Evolutionary conservation across 2,329 filamentous ascomycete species (phyloP).

Genomic region (Geosmithia morbida): DNA sequence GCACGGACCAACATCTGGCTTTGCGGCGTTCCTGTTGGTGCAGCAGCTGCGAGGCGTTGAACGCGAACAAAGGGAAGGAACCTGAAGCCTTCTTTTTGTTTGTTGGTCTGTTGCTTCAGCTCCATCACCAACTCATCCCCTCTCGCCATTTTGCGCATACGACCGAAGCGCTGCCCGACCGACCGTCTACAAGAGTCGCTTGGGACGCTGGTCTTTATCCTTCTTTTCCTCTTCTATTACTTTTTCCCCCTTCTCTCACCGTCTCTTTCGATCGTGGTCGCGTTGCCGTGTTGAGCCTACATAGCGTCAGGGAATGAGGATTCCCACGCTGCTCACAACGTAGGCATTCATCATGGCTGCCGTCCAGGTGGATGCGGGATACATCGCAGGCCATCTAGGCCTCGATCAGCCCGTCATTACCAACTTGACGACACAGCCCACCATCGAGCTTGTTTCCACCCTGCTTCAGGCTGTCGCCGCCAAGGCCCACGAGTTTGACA

Average conservation of each 20-base stretch:
- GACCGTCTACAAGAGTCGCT: not conserved
- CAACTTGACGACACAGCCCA: slow-evolving; percentile 51
- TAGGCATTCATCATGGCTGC: slow-evolving; percentile 20
- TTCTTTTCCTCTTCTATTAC: not conserved
- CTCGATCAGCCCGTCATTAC: slow-evolving; percentile 51
- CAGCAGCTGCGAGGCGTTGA: not conserved
- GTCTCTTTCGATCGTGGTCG: not conserved
- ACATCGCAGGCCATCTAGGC: slow-evolving; percentile 57
- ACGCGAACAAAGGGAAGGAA: not conserved
- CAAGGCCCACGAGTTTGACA: slow-evolving; percentile 74
- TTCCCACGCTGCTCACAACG: not conserved
- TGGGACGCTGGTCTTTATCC: not conserved
- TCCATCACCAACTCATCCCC: not conserved
- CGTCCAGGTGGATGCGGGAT: slow-evolving; percentile 49
- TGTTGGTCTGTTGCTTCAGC: not conserved
- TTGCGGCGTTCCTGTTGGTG: not conserved
- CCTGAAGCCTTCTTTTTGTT: not conserved
- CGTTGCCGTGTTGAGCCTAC: not conserved
- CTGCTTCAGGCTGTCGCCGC: slow-evolving; percentile 60
- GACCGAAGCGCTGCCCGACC: not conserved
- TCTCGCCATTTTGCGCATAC: not conserved
- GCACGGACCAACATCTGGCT: not conserved
- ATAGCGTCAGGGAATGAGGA: slow-evolving; percentile 1
- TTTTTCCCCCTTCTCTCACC: too few relatives aligned
- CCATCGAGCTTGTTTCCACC: slow-evolving; percentile 60